Percentiles rank a stretch among this genome's conserved stretches.
Conservation (phyloP, 1,139 yeast species). For the Geotrichum macrosporum region DNA sequence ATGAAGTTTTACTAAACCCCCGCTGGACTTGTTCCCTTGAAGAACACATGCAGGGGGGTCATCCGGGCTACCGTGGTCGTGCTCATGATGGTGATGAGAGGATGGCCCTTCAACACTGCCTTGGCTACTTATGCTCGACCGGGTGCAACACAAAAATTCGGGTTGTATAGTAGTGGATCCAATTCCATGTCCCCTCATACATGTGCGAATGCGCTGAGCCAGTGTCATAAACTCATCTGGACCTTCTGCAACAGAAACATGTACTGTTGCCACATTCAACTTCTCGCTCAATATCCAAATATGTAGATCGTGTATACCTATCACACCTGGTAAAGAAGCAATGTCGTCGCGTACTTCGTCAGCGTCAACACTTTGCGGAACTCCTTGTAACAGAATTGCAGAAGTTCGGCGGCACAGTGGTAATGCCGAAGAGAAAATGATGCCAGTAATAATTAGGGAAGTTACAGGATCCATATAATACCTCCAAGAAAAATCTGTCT, state of each 20-base stretch:
- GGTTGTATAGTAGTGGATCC: constrained; percentile 96
- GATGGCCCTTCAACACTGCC: background rate
- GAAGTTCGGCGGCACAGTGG: constrained; percentile 87
- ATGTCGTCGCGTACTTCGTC: constrained; percentile 69
- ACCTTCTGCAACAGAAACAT: constrained; percentile 63
- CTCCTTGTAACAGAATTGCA: constrained; percentile 84
- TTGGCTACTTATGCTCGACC: too few relatives aligned
- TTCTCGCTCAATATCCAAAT: constrained; percentile 94
- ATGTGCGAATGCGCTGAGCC: constrained; percentile 71
- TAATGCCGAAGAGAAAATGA: constrained; percentile 84
- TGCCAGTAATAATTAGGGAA: constrained; percentile 77
- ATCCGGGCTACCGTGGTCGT: constrained; percentile 1
- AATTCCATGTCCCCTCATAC: constrained; percentile 78
- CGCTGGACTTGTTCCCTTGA: constrained; percentile 21
- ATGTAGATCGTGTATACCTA: constrained; percentile 89
- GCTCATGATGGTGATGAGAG: background rate
- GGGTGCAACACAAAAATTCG: constrained; percentile 48
- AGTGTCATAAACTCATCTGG: constrained; percentile 66
- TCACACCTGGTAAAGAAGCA: constrained; percentile 60
- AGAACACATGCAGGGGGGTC: constrained; percentile 18
- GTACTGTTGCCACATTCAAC: constrained; percentile 81
- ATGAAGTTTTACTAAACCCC: constrained; percentile 12
- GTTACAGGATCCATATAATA: constrained; percentile 81
- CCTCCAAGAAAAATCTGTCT: constrained; percentile 84
- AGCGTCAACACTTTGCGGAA: constrained; percentile 77